Evolutionary conservation across 2,329 filamentous ascomycete genomes (phyloP), one percentile per base, ranked within the genome.

Genomic region (Ceratocystis destructans): DNA sequence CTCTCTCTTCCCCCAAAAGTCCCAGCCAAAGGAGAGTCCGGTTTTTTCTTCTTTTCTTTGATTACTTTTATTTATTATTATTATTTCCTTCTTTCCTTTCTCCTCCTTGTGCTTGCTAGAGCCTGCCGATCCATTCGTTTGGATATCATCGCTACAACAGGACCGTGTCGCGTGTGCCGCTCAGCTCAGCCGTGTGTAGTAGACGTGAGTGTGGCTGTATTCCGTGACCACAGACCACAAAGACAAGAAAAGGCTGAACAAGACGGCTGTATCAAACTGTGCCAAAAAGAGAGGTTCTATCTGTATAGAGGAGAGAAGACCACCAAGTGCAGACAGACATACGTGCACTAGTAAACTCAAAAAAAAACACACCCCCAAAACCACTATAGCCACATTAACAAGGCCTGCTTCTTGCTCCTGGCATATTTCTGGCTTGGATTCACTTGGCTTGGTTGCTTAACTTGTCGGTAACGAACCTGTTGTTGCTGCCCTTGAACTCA

Each of bases 31-130:
- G 48, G 48, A 53, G 48, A 53, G 20, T 53, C 2, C 25, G 22
- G 28, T 53, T 53, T 28, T 53, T 28, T 53, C 8, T 45, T 22
- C 4, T 20, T 45, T 62, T 62, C 37, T 17, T 6, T 20, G 15
- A 22, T 17, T 10, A 6, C 17, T 61, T 61, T 44, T 31, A 12
- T 66, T 66, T 62, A 50, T 66, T 65, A 53, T 67, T 55, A 45
- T 67, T 61, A 46, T 61, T 45, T 67, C 50, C 65, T 59, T 59
- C 37, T 65, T 62, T 62, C 45, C 33, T 20, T 46, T 55, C 41
- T 69, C 70, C 70, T 70, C 70, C 66, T 65, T 66, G 68, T 67
- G 67, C 66, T 65, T 45, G 25, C 15, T 62, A 22, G 48, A 53
- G 37, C 48, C 22, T 53, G 48, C 8, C 22, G 22, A 53, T 53